Evolutionary conservation across 805 yeast genomes (phyloP).

Genomic region (Pichia manshurica): DNA sequence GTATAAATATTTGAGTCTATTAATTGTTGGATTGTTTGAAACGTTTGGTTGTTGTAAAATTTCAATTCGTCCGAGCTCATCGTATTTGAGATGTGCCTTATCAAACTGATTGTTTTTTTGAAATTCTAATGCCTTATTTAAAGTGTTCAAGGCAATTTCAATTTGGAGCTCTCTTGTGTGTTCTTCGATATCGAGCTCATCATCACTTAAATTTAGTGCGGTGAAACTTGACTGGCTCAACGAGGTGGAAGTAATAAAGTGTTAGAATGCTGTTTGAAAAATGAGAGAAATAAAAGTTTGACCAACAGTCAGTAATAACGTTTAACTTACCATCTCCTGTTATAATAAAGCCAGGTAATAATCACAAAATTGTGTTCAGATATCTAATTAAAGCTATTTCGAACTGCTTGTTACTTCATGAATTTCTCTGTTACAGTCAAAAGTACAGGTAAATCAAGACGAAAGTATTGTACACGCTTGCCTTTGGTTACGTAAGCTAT

Average conservation of each 20-base stretch:
- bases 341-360: too few relatives aligned
- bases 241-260: background rate
- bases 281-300: background rate
- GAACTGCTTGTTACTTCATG: too few relatives aligned
- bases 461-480: too few relatives aligned
- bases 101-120: constrained; percentile 48
- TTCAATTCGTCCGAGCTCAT: constrained; percentile 59
- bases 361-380: too few relatives aligned
- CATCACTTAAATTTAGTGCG: constrained; percentile 75
- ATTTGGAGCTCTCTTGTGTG: constrained; percentile 87
- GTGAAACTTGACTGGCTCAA: constrained; percentile 54
- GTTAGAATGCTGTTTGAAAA: background rate
- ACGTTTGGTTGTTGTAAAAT: constrained; percentile 45
- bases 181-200: constrained; percentile 76
- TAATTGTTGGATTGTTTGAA: constrained; percentile 56
- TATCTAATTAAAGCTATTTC: too few relatives aligned
- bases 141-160: constrained; percentile 76
- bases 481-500: too few relatives aligned
- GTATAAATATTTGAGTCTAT: constrained; percentile 67
- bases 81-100: constrained; percentile 51
- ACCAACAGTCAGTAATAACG: too few relatives aligned
- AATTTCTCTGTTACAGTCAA: too few relatives aligned
- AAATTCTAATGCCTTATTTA: constrained; percentile 59
- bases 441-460: too few relatives aligned
- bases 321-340: background rate